Conservation (phyloP, 179 eudicot species). For the Actinidia chinensis region DNA sequence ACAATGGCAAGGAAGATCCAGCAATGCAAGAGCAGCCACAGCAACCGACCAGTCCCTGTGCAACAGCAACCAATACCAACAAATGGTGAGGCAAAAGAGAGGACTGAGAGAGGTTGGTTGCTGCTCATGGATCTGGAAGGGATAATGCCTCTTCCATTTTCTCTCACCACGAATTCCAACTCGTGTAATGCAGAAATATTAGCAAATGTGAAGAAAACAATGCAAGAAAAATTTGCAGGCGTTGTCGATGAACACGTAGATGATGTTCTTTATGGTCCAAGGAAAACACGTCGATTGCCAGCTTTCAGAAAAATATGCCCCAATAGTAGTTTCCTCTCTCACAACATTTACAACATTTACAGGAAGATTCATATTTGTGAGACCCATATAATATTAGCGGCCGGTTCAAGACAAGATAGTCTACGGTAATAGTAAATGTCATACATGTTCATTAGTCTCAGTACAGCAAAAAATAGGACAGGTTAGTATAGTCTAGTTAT, state of each 20-base stretch:
- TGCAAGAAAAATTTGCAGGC: not conserved
- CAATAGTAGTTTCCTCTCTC: too few relatives aligned
- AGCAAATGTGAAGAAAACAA: not conserved
- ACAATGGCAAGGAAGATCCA: not conserved
- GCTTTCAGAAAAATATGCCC: constrained; percentile 7
- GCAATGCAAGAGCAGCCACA: not conserved
- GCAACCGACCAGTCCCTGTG: not conserved
- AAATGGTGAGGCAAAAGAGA: not conserved
- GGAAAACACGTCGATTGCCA: not conserved
- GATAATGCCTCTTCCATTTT: not conserved
- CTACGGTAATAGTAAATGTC: too few relatives aligned
- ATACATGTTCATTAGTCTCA: too few relatives aligned
- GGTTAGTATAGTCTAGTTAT: too few relatives aligned
- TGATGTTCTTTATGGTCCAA: not conserved
- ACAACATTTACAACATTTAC: too few relatives aligned
- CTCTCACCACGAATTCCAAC: not conserved
- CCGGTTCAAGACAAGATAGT: too few relatives aligned
- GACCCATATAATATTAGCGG: too few relatives aligned
- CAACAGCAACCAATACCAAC: not conserved
- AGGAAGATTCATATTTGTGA: too few relatives aligned
- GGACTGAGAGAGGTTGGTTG: constrained; percentile 5
- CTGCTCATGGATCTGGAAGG: constrained; percentile 9
- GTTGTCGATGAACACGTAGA: not conserved
- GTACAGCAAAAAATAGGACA: too few relatives aligned
- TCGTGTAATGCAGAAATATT: not conserved